Base-by-base conservation (phyloP, 768 basidiomycete species). In the Suillus variegatus region DNA sequence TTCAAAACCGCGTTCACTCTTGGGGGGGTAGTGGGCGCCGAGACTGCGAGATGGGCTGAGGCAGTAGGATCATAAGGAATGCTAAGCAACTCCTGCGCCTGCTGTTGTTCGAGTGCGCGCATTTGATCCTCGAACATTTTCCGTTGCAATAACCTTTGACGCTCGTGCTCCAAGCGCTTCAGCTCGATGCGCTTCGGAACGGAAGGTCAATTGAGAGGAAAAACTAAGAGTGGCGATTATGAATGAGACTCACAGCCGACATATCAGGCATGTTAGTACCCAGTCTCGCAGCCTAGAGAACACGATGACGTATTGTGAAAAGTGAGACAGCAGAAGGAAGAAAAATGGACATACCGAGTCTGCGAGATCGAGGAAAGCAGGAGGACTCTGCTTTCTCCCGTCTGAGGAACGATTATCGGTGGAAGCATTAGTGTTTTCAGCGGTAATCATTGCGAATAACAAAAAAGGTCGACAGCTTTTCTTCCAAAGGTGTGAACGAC, bases 101-200 rank as follows among this genome's bases (percentile, higher is more conserved):
- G 96, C 76, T 94, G 90, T 68, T 91, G 90, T 80, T 98, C 95
- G 68, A 99, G 85, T 62, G 85, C 88, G 63, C 91, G 90, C 96
- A 97, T 97, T 80, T 97, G 95, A 72, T 97, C 94, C 79, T 99
- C 96, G 77, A 98, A 99, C 72, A 93, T 79, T 78, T 89, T 91
- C 74, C 95, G 90, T 76, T 97, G 95, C 51, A 93, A 76, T 46
- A 81, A 81, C 67, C 95, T 93, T 78, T 95, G 93, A 61, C 93
- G 89, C 78, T 97, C 95, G 74, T 98, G 94, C 65, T 77, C 79
- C 68, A 92, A 80, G 70, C 95, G 91, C 76, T 95, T 97, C 73
- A 94, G 83, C 75, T 96, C 94, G 67, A 95, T 90, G 71, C 93
- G 92, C 91, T 93, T 78, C 52, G 67, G 65, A 62, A 32, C 40